Evolutionary conservation across 768 basidiomycete species (phyloP).

Genomic region (Gloeostereum incarnatum): DNA sequence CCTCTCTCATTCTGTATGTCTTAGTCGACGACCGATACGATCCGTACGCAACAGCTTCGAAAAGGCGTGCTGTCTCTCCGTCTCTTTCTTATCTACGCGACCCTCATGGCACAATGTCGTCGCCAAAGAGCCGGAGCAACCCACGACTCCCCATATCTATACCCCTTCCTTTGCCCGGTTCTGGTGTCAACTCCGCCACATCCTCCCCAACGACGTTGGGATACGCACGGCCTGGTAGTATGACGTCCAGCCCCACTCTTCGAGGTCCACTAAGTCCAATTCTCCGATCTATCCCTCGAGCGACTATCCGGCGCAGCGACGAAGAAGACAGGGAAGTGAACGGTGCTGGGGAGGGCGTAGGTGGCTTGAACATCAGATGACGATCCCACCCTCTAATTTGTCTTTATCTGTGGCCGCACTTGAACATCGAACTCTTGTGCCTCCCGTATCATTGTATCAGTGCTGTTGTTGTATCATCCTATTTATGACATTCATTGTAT

Average conservation of each 20-base stretch:
- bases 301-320: constrained; percentile 34
- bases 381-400: background rate
- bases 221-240: constrained; percentile 39
- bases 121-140: constrained; percentile 38
- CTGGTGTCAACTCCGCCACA: constrained; percentile 49
- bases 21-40: constrained; percentile 80
- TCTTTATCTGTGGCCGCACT: background rate
- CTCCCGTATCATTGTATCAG: background rate
- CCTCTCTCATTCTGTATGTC: background rate
- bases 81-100: constrained; percentile 64
- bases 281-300: constrained; percentile 54
- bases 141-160: constrained; percentile 55
- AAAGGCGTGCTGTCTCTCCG: constrained; percentile 78
- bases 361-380: constrained; percentile 44
- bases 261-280: constrained; percentile 72
- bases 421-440: background rate
- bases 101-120: constrained; percentile 36
- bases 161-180: constrained; percentile 52
- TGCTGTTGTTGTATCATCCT: background rate
- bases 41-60: constrained; percentile 69
- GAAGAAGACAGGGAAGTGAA: constrained; percentile 66
- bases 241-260: constrained; percentile 68
- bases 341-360: constrained; percentile 72
- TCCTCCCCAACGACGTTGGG: constrained; percentile 66
- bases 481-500: background rate